phyloP scores from a whole-genome alignment of 2,329 filamentous ascomycete species.

The Grosmannia serpens region DNA sequence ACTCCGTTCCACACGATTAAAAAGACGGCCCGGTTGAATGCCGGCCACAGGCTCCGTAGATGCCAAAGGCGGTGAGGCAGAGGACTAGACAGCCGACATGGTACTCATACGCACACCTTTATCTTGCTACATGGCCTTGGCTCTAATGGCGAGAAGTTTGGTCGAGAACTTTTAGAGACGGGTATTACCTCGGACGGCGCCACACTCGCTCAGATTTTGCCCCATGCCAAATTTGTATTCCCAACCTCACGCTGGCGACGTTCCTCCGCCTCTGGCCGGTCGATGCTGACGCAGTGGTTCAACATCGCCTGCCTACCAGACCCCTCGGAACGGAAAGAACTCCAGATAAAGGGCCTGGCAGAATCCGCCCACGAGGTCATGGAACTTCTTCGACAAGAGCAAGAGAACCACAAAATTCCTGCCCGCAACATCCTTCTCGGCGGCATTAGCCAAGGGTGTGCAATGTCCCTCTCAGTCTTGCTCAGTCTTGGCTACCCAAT shows the following conservation, averaged over 20 bases:
- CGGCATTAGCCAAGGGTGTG: slow-evolving; percentile 43
- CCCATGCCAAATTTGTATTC: slow-evolving; percentile 35
- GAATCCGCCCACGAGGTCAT: slow-evolving; percentile 27
- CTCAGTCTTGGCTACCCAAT: slow-evolving; percentile 21
- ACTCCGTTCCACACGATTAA: too few species aligned
- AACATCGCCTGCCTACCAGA: slow-evolving; percentile 30
- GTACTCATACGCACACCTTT: slow-evolving; percentile 18
- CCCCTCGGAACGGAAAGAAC: slow-evolving; percentile 26
- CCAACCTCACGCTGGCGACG: slow-evolving; percentile 34
- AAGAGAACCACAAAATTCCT: neutral
- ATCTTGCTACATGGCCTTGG: slow-evolving; percentile 21
- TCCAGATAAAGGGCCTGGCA: slow-evolving; percentile 31
- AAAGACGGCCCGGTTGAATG: too few species aligned
- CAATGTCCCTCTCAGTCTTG: slow-evolving; percentile 29
- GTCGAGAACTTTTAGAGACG: slow-evolving; percentile 20
- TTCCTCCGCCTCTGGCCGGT: slow-evolving; percentile 28
- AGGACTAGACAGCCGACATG: too few species aligned
- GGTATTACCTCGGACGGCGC: slow-evolving; percentile 15
- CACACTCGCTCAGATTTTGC: slow-evolving; percentile 22
- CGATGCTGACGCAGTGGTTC: slow-evolving; percentile 39
- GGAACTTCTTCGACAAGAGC: slow-evolving; percentile 12
- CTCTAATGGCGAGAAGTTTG: slow-evolving; percentile 22
- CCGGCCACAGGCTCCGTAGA: too few species aligned
- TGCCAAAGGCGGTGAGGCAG: too few species aligned
- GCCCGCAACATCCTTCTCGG: slow-evolving; percentile 34